These are phyloP conservation scores for Erysimum pusillum DNA, from an alignment of 441 rosid genomes.

Conservation along the genomic window DNA sequence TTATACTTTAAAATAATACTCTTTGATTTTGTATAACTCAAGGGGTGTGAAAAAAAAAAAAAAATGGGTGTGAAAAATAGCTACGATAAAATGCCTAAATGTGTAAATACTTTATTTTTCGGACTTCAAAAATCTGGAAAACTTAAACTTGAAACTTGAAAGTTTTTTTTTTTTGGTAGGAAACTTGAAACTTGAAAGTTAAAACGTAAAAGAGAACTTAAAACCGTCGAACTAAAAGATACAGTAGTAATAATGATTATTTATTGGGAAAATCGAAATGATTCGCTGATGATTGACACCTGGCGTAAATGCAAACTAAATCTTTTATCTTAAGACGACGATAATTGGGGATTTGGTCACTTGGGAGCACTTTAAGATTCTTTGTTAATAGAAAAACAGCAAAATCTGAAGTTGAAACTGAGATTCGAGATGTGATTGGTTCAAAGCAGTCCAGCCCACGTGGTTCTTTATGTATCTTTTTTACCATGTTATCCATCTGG, in stretches of 20 bases:
- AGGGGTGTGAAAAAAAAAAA: conserved; percentile 18
- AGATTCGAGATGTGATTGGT: conserved; percentile 48
- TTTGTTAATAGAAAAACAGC: conserved; percentile 22
- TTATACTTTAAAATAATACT: background rate
- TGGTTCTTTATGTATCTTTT: conserved; percentile 29
- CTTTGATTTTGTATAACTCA: conserved; percentile 14
- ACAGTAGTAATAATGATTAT: conserved; percentile 39
- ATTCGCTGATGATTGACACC: conserved; percentile 53
- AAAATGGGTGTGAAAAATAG: conserved; percentile 26
- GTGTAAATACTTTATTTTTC: background rate
- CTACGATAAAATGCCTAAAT: background rate
- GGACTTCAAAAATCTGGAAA: conserved; percentile 9
- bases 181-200: background rate
- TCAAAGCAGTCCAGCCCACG: conserved; percentile 46
- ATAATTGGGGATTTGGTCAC: conserved; percentile 44
- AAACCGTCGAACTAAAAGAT: conserved; percentile 17
- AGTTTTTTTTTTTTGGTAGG: too few species aligned
- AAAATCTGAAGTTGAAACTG: conserved; percentile 36
- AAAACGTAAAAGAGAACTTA: conserved; percentile 26
- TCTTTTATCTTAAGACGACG: conserved; percentile 40
- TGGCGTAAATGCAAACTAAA: conserved; percentile 43
- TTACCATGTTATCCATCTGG: conserved; percentile 31
- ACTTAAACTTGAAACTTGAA: background rate
- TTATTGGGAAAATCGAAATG: conserved; percentile 44
- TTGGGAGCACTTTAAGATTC: conserved; percentile 41